phyloP scores from a whole-genome alignment of 768 basidiomycete genomes.

The Pleurotus citrinopileatus region DNA sequence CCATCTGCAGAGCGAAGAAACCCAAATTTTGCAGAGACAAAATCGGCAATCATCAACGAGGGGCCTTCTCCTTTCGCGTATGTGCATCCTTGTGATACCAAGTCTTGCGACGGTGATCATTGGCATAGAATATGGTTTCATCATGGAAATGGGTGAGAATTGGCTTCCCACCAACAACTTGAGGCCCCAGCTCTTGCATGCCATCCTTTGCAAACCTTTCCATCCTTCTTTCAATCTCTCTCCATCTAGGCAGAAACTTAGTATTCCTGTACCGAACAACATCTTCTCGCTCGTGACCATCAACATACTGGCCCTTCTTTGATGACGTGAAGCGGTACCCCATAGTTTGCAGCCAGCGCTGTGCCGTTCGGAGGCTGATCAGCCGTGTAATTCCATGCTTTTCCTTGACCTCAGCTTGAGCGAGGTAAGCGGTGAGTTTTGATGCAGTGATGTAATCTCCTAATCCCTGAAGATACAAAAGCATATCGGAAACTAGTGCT shows the following conservation, averaged over 20 bases:
- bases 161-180: background rate
- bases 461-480: constrained; percentile 14
- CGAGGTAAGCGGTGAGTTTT: constrained; percentile 17
- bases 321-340: constrained; percentile 15
- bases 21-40: constrained; percentile 21
- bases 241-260: constrained; percentile 20
- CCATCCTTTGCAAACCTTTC: constrained; percentile 11
- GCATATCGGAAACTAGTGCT: constrained; percentile 20
- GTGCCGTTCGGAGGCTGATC: constrained; percentile 17
- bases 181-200: background rate
- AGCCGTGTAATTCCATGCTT: constrained; percentile 12
- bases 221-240: constrained; percentile 4
- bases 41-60: constrained; percentile 32
- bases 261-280: constrained; percentile 26
- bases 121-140: constrained; percentile 31
- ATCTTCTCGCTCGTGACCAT: constrained; percentile 32
- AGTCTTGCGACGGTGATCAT: constrained; percentile 21
- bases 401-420: constrained; percentile 13
- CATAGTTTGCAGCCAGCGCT: constrained; percentile 19
- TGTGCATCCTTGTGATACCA: constrained; percentile 24
- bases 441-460: constrained; percentile 17
- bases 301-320: constrained; percentile 25
- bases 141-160: constrained; percentile 25
- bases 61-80: constrained; percentile 29
- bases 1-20: constrained; percentile 14